Evolutionary conservation across 2,329 filamentous ascomycete species (phyloP), one percentile per base, ranked within the genome.

Genomic region (Paecilomyces formosus): DNA sequence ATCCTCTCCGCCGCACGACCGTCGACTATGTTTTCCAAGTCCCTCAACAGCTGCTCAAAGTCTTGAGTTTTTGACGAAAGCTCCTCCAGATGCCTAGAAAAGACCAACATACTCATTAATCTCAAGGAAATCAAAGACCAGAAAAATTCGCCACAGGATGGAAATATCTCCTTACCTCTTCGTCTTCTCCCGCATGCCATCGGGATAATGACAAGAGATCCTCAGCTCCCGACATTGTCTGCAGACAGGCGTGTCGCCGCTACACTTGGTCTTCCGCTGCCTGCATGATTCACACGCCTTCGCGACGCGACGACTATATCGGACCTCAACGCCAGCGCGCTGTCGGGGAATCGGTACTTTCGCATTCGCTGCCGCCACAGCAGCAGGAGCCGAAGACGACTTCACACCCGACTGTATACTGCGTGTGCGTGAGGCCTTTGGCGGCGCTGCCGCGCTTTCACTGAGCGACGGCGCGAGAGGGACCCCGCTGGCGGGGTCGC

Each of bases 181-280:
- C 18, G 68, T 73, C 39, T 63, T 64, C 55, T 76, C 75, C 55
- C 74, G 67, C 65, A 70, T 74, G 28, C 71, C 70, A 56, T 70
- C 68, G 18, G 72, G 72, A 63, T 78, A 78, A 21, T 67, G 66
- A 64, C 76, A 78, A 12, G 56, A 49, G 33, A 72, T 65, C 50
- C 70, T 69, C 49, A 74, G 64, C 50, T 76, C 73, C 57, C 69
- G 66, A 55, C 76, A 78, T 58, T 76, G 73, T 53, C 70, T 64
- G 58, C 76, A 78, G 33, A 69, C 62, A 2, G 76, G 76, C 12
- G 69, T 70, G 58, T 76, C 73, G 9, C 76, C 76, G 58, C 71
- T 74, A 61, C 76, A 78, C 65, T 77, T 78, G n/a, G 70, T 76
- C 62, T 78, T 78, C 18, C 74, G 66, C 53, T 70, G 68, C 13